These are phyloP conservation scores for Aphanomyces astaci DNA, from an alignment of 352 stramenopile species.

Conservation along the genomic window DNA sequence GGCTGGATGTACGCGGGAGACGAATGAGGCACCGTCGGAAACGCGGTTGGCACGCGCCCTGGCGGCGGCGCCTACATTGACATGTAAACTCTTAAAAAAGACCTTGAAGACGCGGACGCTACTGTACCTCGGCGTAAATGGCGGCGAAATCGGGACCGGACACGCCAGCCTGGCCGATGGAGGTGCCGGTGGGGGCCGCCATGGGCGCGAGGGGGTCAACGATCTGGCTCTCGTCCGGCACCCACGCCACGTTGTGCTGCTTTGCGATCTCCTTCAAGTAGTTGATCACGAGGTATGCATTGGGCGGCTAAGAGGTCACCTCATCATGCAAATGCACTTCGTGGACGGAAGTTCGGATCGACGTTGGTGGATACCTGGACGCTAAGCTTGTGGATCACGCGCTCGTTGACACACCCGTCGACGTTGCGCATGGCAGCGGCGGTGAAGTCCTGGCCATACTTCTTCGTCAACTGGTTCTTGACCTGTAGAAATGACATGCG, in stretches of 20 bases:
- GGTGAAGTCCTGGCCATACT: slow-evolving; percentile 85
- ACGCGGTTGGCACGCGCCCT: slow-evolving; percentile 36
- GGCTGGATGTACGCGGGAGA: slow-evolving; percentile 18
- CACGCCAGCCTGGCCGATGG: slow-evolving; percentile 63
- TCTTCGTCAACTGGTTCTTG: slow-evolving; percentile 84
- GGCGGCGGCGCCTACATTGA: slow-evolving; percentile 35
- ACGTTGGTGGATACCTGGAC: slow-evolving; percentile 43
- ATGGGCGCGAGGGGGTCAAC: slow-evolving; percentile 80
- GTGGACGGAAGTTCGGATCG: no score
- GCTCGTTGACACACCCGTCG: slow-evolving; percentile 85
- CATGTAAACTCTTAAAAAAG: no score
- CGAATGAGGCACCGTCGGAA: slow-evolving; percentile 34
- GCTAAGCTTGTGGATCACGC: slow-evolving; percentile 90
- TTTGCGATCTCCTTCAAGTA: slow-evolving; percentile 96
- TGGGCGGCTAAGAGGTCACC: slow-evolving; percentile 60
- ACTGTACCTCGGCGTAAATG: slow-evolving; percentile 62
- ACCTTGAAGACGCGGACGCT: no score
- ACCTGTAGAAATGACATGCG: slow-evolving; percentile 32
- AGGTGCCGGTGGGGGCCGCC: slow-evolving; percentile 80
- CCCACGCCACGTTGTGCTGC: slow-evolving; percentile 93
- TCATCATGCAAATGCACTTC: no score
- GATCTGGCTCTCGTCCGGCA: slow-evolving; percentile 69
- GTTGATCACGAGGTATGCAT: slow-evolving; percentile 89
- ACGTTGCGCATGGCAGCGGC: slow-evolving; percentile 76
- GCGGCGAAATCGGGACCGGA: slow-evolving; percentile 77